Conservation (phyloP, 23 red algal species). For the Gracilaria domingensis region DNA sequence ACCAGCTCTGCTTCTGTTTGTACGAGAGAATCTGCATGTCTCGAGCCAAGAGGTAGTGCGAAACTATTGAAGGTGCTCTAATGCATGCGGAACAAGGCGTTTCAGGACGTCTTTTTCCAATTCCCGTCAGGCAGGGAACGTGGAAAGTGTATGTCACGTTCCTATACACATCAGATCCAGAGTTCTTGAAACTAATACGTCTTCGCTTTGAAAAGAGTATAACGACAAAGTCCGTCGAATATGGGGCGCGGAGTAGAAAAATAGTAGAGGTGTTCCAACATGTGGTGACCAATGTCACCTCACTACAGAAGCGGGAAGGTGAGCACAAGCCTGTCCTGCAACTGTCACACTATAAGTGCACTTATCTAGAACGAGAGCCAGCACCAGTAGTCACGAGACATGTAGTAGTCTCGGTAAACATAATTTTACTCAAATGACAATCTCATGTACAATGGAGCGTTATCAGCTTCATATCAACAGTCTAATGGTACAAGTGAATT, state of each 20-base stretch:
- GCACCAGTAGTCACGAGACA: background rate
- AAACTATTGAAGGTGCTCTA: too few relatives aligned
- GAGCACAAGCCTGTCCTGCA: background rate
- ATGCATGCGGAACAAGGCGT: background rate
- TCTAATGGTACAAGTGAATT: background rate
- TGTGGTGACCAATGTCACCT: background rate
- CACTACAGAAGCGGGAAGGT: background rate
- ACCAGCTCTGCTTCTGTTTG: background rate
- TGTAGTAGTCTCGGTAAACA: background rate
- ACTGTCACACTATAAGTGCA: constrained; percentile 22
- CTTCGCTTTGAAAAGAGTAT: background rate
- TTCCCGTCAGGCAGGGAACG: background rate
- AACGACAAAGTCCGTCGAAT: background rate
- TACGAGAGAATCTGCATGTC: background rate
- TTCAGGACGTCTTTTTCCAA: background rate
- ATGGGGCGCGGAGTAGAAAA: background rate
- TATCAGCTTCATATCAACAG: background rate
- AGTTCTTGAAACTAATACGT: background rate
- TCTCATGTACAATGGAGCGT: constrained; percentile 3
- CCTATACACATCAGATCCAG: constrained; percentile 1
- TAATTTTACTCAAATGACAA: background rate
- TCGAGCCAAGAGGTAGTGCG: too few relatives aligned
- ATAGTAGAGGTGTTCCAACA: background rate
- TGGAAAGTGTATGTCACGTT: constrained; percentile 25
- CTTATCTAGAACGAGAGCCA: background rate